Evolutionary conservation across 2,329 filamentous ascomycete species (phyloP).

Genomic region (Harringtonia aguacate): DNA sequence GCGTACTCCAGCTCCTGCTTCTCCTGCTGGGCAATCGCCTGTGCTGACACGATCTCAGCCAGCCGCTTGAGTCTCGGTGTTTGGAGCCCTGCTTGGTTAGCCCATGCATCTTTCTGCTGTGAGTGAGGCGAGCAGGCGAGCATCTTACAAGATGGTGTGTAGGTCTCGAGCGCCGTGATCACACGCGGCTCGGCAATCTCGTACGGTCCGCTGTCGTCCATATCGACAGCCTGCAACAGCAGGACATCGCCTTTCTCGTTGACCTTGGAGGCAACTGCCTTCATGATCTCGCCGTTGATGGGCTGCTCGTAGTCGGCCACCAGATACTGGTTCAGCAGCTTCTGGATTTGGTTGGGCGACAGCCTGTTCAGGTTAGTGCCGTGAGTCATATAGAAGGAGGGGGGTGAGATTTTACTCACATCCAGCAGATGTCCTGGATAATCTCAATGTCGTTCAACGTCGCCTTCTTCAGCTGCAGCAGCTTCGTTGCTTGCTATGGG

Average conservation of each 20-base stretch:
- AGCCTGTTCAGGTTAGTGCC: conserved; percentile 64
- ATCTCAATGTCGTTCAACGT: conserved; percentile 99
- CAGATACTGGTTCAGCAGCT: conserved; percentile 95
- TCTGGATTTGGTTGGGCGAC: conserved; percentile 97
- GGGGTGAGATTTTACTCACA: conserved; percentile 50
- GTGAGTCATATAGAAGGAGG: not conserved
- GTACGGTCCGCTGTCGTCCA: conserved; percentile 97
- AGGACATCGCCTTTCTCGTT: conserved; percentile 98
- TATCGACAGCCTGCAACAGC: conserved; percentile 86
- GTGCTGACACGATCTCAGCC: conserved; percentile 95
- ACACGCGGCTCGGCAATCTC: conserved; percentile 95
- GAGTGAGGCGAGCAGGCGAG: no score
- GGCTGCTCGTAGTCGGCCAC: conserved; percentile 98
- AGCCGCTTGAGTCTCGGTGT: conserved; percentile 88
- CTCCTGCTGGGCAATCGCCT: conserved; percentile 92
- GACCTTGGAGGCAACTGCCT: conserved; percentile 90
- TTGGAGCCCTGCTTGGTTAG: conserved; percentile 62
- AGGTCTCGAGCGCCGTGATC: conserved; percentile 94
- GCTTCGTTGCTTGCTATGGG: conserved; percentile 83
- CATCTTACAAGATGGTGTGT: conserved; percentile 90
- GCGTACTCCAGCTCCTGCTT: conserved; percentile 52
- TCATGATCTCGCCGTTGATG: conserved; percentile 99
- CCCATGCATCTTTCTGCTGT: not conserved
- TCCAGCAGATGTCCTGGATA: conserved; percentile 99
- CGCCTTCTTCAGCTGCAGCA: conserved; percentile 96